phyloP scores from a whole-genome alignment of 331 rosid species.

The Malus hybrid region DNA sequence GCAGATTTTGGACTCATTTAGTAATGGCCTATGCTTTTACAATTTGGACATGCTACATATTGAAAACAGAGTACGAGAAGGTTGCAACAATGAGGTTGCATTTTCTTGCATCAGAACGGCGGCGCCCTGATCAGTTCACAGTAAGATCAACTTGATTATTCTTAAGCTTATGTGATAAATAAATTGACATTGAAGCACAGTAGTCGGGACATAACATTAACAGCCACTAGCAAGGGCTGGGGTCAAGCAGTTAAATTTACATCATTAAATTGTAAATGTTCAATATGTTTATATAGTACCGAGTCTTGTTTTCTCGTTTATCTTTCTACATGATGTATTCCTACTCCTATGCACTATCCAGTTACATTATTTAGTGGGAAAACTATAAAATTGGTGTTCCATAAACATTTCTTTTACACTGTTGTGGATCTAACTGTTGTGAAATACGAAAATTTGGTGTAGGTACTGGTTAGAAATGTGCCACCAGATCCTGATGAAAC shows the following conservation, averaged over 20 bases:
- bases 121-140: slow-evolving; percentile 91
- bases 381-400: background rate
- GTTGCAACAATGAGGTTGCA: slow-evolving; percentile 83
- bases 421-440: background rate
- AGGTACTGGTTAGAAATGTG: slow-evolving; percentile 95
- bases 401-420: background rate
- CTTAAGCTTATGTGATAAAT: background rate
- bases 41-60: slow-evolving; percentile 29
- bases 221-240: background rate
- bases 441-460: slow-evolving; percentile 9
- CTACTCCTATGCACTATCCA: background rate
- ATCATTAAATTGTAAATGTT: background rate
- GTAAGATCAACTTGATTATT: slow-evolving; percentile 38
- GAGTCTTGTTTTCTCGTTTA: too few relatives aligned
- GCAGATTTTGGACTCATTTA: slow-evolving; percentile 98
- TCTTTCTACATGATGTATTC: too few relatives aligned
- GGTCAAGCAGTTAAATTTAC: background rate
- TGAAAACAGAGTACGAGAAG: slow-evolving; percentile 72
- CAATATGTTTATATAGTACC: too few relatives aligned
- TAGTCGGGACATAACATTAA: background rate
- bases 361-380: slow-evolving; percentile 2
- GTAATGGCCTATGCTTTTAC: slow-evolving; percentile 82
- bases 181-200: slow-evolving; percentile 2
- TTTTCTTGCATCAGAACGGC: slow-evolving; percentile 75
- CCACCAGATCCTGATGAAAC: slow-evolving; percentile 95